Evolutionary conservation across 306 rosid species (phyloP).

Genomic region (Medicago truncatula): MtrunA17r5.0-ANR NC_053042.1:49425001-49425500

Average conservation of each 20-base stretch:
- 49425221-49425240: background rate
- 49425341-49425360: too few relatives aligned
- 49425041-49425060: slow-evolving; percentile 32
- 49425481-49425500: too few relatives aligned
- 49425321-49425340: too few relatives aligned
- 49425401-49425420: too few relatives aligned
- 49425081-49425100: background rate
- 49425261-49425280: too few relatives aligned
- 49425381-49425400: too few relatives aligned
- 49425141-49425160: background rate
- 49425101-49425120: background rate
- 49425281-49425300: too few relatives aligned
- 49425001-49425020: slow-evolving; percentile 7
- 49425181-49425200: background rate
- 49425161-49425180: slow-evolving; percentile 20
- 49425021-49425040: slow-evolving; percentile 12
- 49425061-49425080: background rate
- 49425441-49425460: too few relatives aligned
- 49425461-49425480: too few relatives aligned
- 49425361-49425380: too few relatives aligned
- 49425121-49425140: background rate
- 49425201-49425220: background rate
- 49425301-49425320: too few relatives aligned
- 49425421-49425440: too few relatives aligned
- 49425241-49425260: background rate